Percentiles rank a stretch among this genome's conserved stretches.
These are phyloP conservation scores for Aspergillus vadensis DNA, from an alignment of 2,329 filamentous ascomycete genomes.

Conservation along the genomic window DNA sequence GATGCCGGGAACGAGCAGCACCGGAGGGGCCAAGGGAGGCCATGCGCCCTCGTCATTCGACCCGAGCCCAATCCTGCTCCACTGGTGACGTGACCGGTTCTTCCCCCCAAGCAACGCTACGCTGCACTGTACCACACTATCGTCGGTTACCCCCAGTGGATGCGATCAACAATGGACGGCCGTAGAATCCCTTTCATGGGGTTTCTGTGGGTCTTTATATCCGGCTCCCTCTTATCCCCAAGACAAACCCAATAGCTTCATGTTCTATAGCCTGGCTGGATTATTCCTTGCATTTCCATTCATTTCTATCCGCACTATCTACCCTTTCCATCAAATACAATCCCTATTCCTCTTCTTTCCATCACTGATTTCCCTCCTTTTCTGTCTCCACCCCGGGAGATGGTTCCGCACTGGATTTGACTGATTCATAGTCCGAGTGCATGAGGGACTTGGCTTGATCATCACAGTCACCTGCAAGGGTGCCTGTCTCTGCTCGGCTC, in stretches of 20 bases:
- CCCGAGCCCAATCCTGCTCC: not conserved
- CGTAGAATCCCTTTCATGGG: not conserved
- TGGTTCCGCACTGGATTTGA: not conserved
- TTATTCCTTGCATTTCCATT: conserved; percentile 2
- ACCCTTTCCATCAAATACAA: not conserved
- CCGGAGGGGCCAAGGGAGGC: not conserved
- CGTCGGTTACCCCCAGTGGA: not conserved
- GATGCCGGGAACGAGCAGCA: not conserved
- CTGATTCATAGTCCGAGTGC: not conserved
- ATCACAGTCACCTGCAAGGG: not conserved
- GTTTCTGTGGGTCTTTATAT: conserved; percentile 1
- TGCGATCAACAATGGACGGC: not conserved
- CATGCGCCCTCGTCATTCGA: conserved; percentile 3
- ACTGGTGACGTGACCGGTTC: conserved; percentile 2
- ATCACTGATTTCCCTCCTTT: not conserved
- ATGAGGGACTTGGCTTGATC: not conserved
- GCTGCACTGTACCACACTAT: not conserved
- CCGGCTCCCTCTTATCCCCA: not conserved
- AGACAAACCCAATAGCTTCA: conserved; percentile 5
- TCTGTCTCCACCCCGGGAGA: not conserved
- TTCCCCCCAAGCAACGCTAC: not conserved
- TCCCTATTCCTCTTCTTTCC: not conserved
- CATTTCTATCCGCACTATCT: conserved; percentile 4
- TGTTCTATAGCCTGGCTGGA: not conserved
- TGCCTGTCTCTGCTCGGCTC: conserved; percentile 7